Conservation (phyloP, 2,329 filamentous ascomycete genomes). For the Aspergillus fischeri region DNA sequence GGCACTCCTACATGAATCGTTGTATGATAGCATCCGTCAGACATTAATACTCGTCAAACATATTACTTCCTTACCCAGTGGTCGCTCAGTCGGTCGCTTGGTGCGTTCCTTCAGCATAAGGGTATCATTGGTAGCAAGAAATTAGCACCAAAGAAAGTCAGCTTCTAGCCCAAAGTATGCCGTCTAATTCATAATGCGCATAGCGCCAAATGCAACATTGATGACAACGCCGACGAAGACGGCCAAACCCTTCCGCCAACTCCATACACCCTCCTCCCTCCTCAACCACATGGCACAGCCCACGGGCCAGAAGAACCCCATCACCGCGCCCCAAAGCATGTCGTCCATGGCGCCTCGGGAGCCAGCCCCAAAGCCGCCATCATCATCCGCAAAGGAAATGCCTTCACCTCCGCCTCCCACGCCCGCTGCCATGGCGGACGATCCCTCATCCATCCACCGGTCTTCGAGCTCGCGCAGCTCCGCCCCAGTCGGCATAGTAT, state of each 20-base stretch:
- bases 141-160: constrained; percentile 1
- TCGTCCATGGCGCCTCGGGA: constrained; percentile 66
- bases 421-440: constrained; percentile 44
- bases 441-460: constrained; percentile 74
- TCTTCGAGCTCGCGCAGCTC: constrained; percentile 78
- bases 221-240: constrained; percentile 80
- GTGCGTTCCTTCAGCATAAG: not conserved
- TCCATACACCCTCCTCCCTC: constrained; percentile 83
- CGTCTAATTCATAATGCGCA: constrained; percentile 51
- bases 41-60: constrained; percentile 8
- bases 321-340: constrained; percentile 79
- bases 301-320: constrained; percentile 93
- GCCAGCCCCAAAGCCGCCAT: constrained; percentile 39
- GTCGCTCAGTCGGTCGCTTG: not conserved
- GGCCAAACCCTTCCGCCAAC: constrained; percentile 76
- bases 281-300: constrained; percentile 81
- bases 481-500: constrained; percentile 78
- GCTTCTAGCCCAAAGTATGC: not conserved
- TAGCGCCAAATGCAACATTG: constrained; percentile 70
- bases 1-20: constrained; percentile 11
- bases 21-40: constrained; percentile 27
- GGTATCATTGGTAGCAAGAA: constrained; percentile 15
- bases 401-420: constrained; percentile 34
- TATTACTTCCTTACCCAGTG: not conserved
- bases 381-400: constrained; percentile 27